phyloP scores from a whole-genome alignment of 305 asterid genomes.

The Striga hermonthica region DNA sequence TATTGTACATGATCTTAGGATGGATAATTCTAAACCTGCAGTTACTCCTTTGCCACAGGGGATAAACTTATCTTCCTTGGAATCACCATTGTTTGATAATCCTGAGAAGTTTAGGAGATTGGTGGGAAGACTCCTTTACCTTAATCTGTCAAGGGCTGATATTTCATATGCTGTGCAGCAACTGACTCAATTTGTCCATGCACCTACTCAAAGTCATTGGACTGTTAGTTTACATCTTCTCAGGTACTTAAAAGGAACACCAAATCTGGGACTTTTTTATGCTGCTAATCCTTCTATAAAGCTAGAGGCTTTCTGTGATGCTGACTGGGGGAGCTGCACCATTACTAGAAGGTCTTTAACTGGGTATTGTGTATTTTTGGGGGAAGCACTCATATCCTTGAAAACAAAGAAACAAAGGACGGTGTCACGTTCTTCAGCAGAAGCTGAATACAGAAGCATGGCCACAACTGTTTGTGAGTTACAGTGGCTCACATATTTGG shows the following conservation, averaged over 20 bases:
- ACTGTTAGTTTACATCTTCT: no score
- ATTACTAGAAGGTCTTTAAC: background rate
- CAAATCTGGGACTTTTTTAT: background rate
- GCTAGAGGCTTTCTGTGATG: background rate
- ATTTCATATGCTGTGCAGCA: no score
- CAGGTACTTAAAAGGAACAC: no score
- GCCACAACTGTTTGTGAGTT: background rate
- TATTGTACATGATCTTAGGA: background rate
- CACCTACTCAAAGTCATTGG: no score
- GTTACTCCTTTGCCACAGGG: background rate
- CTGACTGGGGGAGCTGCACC: conserved; percentile 7
- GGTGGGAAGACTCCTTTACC: background rate
- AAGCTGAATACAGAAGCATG: conserved; percentile 4
- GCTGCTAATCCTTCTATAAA: background rate
- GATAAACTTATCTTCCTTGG: no score
- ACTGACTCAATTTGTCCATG: no score
- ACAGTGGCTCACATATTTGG: background rate
- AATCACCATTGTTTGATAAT: background rate
- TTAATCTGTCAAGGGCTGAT: no score
- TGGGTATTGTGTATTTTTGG: background rate
- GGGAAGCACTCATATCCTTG: background rate
- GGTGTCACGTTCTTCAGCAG: background rate
- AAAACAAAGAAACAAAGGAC: background rate
- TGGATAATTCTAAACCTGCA: background rate
- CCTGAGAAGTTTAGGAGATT: background rate